Evolutionary conservation across 176 grass and related monocot species (phyloP), one percentile per base, ranked within the genome.

Genomic region (Oryza punctata): DNA sequence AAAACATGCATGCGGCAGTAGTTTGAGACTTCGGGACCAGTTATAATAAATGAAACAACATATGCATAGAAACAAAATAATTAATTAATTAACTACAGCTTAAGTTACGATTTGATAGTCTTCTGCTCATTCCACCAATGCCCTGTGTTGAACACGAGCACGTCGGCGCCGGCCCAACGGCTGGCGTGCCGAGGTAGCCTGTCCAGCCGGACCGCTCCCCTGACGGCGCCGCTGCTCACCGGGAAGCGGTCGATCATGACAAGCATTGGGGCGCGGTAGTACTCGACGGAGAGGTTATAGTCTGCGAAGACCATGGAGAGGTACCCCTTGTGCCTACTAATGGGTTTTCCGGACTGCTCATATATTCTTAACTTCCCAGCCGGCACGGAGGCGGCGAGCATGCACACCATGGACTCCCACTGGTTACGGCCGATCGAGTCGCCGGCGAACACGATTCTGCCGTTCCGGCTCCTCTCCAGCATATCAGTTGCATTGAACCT

Each of bases 41-140:
- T 8, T 3, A 12, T 16, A 80, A 19, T 50, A 19, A 15, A 4
- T 1, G 37, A 9, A 38, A 38, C 37, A 38, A 38, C 37, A 38
- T 38, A 38, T 38, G 37, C 37, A 38, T 38, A 7, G 37, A 38
- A 38, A 38, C 7, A 38, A 38, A 38, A 7, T 38, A 8, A 71
- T 10, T n/a, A 38, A 70, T 24, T 25, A 37, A 40, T 69, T 18
- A 77, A 7, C 23, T 24, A 30, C 14, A 28, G 3, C 1, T 73
- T 8, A 59, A 33, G 23, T 2, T 63, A 89, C 87, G 72, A 65
- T 63, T 81, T 81, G 81, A 72, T 32, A 3, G 76, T 79, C 82
- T 87, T 87, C 33, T 84, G 80, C 5, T 49, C 14, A 23, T 89
- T 89, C 87, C 87, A 89, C 87, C 87, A 89, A 44, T 85, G 87